Evolutionary conservation across 805 yeast species (phyloP).

Genomic region (Candida sanyiensis): DNA sequence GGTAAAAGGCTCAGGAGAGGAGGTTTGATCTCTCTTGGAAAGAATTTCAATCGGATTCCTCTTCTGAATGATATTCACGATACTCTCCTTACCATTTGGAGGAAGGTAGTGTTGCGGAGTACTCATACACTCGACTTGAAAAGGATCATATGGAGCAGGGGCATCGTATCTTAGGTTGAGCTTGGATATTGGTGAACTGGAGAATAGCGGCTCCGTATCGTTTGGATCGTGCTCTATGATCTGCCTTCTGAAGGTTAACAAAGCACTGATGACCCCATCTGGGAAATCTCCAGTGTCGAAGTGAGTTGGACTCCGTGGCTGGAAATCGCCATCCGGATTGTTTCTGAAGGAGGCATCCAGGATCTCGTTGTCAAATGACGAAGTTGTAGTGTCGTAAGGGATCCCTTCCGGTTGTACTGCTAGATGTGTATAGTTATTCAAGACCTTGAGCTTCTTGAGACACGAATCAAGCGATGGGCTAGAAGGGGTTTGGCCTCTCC

Average conservation of each 20-base stretch:
- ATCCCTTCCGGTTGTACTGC: background rate
- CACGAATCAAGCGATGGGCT: constrained; percentile 2
- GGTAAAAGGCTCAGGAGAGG: too few species aligned
- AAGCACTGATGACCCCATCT: background rate
- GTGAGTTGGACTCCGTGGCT: background rate
- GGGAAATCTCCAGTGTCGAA: background rate
- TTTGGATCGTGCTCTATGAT: background rate
- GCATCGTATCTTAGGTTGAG: constrained; percentile 19
- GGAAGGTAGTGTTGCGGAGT: too few species aligned
- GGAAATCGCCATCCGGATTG: background rate
- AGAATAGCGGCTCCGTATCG: constrained; percentile 2
- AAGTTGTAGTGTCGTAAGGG: background rate
- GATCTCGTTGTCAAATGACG: constrained; percentile 7
- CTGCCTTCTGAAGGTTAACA: constrained; percentile 2
- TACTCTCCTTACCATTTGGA: constrained; percentile 1
- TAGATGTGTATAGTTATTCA: constrained; percentile 8
- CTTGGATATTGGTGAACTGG: constrained; percentile 17
- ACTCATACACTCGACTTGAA: constrained; percentile 12
- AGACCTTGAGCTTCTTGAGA: background rate
- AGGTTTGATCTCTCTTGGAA: too few species aligned
- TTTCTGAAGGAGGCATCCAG: constrained; percentile 5
- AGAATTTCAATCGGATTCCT: too few species aligned
- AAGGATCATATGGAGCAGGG: constrained; percentile 15
- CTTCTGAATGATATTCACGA: too few species aligned
- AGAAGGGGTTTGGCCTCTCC: too few species aligned